Percentiles rank a stretch among this genome's conserved stretches.
Evolutionary conservation across 1,284 basidiomycete species (phyloP).

Genomic region (Ceratorhiza oryzae-sativae): DNA sequence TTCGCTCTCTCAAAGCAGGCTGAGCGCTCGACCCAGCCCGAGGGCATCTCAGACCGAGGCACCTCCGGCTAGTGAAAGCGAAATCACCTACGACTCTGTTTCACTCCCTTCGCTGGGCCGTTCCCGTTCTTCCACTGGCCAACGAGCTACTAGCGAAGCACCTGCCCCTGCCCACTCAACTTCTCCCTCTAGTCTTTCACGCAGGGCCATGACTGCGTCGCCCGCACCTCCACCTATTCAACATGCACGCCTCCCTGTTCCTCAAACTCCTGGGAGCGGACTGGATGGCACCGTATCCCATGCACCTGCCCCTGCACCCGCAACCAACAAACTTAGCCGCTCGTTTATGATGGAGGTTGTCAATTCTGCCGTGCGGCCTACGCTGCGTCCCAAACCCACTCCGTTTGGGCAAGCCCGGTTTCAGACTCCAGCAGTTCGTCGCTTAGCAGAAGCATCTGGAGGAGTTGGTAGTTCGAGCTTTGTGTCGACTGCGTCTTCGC

Average conservation of each 20-base stretch:
- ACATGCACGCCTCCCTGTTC: conserved; percentile 16
- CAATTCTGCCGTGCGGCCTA: conserved; percentile 29
- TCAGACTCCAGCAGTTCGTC: conserved; percentile 36
- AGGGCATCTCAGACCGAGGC: conserved; percentile 10
- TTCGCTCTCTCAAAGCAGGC: conserved; percentile 29
- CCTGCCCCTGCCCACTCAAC: not conserved
- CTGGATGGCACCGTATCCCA: not conserved
- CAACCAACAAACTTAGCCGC: conserved; percentile 25
- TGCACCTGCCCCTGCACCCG: not conserved
- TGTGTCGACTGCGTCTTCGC: conserved; percentile 80
- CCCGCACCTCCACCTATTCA: conserved; percentile 23
- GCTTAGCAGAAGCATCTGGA: conserved; percentile 19
- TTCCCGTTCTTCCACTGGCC: conserved; percentile 22
- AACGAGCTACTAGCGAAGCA: not conserved
- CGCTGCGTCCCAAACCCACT: conserved; percentile 22
- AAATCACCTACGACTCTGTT: conserved; percentile 36
- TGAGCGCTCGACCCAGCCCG: conserved; percentile 23
- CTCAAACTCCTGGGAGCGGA: conserved; percentile 31
- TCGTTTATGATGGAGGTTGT: conserved; percentile 37
- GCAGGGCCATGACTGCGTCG: conserved; percentile 9
- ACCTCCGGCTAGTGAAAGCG: conserved; percentile 32
- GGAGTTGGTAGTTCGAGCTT: conserved; percentile 50
- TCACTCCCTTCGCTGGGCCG: conserved; percentile 10
- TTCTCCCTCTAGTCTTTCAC: not conserved
- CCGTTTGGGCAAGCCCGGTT: conserved; percentile 23